Percentiles rank a stretch among this genome's conserved stretches.
Evolutionary conservation across 2,329 filamentous ascomycete genomes (phyloP).

Genomic region (Pseudohalonectria lignicola): DNA sequence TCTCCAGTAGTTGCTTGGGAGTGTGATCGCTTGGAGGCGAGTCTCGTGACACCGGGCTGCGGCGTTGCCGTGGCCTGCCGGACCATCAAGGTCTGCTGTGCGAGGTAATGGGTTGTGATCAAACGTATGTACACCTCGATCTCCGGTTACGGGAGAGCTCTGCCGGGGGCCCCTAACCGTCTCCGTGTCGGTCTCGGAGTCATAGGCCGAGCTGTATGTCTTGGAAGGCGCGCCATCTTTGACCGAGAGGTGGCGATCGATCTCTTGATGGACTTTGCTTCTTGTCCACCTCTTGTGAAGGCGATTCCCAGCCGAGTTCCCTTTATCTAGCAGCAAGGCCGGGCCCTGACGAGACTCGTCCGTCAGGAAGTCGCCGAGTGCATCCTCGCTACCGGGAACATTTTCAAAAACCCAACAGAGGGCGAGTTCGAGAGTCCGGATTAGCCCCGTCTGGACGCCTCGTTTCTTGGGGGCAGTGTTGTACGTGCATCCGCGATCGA

Average conservation of each 20-base stretch:
- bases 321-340: conserved; percentile 39
- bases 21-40: too few relatives aligned
- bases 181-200: conserved; percentile 16
- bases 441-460: conserved; percentile 71
- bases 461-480: conserved; percentile 64
- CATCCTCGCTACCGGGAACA: conserved; percentile 46
- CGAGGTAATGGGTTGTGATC: too few relatives aligned
- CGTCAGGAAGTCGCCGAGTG: conserved; percentile 42
- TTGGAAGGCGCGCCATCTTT: conserved; percentile 18
- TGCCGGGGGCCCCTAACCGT: too few relatives aligned
- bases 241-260: conserved; percentile 50
- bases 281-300: conserved; percentile 53
- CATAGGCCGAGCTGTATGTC: conserved; percentile 18
- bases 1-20: conserved; percentile 46
- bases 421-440: conserved; percentile 60
- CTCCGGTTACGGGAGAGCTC: too few relatives aligned
- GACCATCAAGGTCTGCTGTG: too few relatives aligned
- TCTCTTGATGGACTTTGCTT: conserved; percentile 49
- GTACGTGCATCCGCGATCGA: conserved; percentile 58
- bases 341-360: conserved; percentile 27
- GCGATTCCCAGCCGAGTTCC: conserved; percentile 43
- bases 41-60: too few relatives aligned
- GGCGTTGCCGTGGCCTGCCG: too few relatives aligned
- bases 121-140: too few relatives aligned
- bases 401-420: conserved; percentile 56